phyloP scores from a whole-genome alignment of 805 yeast species.

The Komagataella populi region DNA sequence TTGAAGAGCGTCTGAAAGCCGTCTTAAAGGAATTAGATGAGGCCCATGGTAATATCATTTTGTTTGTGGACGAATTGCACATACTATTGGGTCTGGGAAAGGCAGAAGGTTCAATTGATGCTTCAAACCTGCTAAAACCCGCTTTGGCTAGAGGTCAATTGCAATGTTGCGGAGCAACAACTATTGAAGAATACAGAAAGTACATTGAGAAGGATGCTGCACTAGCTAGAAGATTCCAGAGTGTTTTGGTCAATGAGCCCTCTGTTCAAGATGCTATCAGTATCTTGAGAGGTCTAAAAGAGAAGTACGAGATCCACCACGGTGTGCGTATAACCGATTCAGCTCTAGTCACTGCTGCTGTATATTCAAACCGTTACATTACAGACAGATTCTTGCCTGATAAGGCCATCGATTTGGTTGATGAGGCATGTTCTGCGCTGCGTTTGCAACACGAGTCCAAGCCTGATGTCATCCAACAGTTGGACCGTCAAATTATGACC shows the following conservation, averaged over 20 bases:
- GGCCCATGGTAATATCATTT: conserved; percentile 58
- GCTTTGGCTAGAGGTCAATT: conserved; percentile 85
- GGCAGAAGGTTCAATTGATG: conserved; percentile 92
- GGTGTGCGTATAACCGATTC: conserved; percentile 91
- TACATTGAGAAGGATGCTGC: conserved; percentile 96
- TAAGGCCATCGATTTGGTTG: conserved; percentile 92
- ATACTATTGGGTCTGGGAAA: conserved; percentile 83
- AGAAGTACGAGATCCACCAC: conserved; percentile 91
- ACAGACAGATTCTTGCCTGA: conserved; percentile 90
- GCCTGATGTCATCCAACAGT: conserved; percentile 84
- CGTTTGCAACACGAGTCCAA: conserved; percentile 93
- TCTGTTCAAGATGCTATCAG: conserved; percentile 83
- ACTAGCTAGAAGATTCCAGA: conserved; percentile 84
- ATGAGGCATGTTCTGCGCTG: conserved; percentile 93
- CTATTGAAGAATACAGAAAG: conserved; percentile 83
- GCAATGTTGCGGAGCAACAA: conserved; percentile 94
- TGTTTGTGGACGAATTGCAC: conserved; percentile 87
- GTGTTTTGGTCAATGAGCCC: conserved; percentile 80
- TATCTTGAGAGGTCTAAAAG: conserved; percentile 86
- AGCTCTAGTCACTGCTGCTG: conserved; percentile 89
- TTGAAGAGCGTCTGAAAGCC: conserved; percentile 76
- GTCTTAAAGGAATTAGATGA: conserved; percentile 78
- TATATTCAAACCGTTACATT: conserved; percentile 78
- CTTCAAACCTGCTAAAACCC: conserved; percentile 86
- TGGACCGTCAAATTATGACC: conserved; percentile 85